Conservation (phyloP, 306 rosid species). For the Glycine soja region DNA sequence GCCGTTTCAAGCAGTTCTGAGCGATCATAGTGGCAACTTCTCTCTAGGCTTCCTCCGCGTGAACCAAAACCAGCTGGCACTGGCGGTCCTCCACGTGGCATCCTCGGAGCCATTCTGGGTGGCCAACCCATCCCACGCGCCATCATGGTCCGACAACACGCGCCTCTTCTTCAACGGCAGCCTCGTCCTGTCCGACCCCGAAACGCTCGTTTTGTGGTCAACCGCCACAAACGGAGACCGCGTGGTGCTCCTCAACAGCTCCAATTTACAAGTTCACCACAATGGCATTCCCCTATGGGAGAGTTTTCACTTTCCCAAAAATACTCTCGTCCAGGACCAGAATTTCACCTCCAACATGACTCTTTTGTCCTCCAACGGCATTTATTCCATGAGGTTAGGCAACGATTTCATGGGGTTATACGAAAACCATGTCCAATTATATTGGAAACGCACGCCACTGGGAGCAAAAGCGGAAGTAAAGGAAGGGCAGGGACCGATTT, state of each 20-base stretch:
- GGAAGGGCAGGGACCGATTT: slow-evolving; percentile 66
- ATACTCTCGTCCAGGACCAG: slow-evolving; percentile 76
- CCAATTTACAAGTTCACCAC: slow-evolving; percentile 62
- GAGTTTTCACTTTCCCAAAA: slow-evolving; percentile 74
- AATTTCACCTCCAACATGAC: slow-evolving; percentile 66
- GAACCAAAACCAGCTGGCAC: slow-evolving; percentile 58
- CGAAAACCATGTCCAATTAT: slow-evolving; percentile 48
- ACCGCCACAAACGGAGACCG: slow-evolving; percentile 52
- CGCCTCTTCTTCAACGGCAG: slow-evolving; percentile 77
- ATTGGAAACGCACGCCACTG: slow-evolving; percentile 68
- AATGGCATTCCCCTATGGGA: slow-evolving; percentile 59
- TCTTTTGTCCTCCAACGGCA: slow-evolving; percentile 55
- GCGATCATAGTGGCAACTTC: slow-evolving; percentile 66
- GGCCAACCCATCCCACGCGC: slow-evolving; percentile 56
- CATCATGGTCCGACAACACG: slow-evolving; percentile 67
- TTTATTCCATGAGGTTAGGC: slow-evolving; percentile 64
- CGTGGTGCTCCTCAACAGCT: slow-evolving; percentile 64
- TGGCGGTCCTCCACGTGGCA: slow-evolving; percentile 70
- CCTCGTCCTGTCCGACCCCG: slow-evolving; percentile 63
- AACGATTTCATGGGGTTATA: slow-evolving; percentile 67
- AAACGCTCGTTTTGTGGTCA: slow-evolving; percentile 64
- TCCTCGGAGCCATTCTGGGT: slow-evolving; percentile 75
- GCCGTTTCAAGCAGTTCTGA: slow-evolving; percentile 71
- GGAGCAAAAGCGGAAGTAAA: slow-evolving; percentile 58
- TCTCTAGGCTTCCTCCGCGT: slow-evolving; percentile 84